Percentiles rank a stretch among this genome's conserved stretches.
Evolutionary conservation across 257 asterid genomes (phyloP).

Genomic region (Verbascum thapsus): DNA sequence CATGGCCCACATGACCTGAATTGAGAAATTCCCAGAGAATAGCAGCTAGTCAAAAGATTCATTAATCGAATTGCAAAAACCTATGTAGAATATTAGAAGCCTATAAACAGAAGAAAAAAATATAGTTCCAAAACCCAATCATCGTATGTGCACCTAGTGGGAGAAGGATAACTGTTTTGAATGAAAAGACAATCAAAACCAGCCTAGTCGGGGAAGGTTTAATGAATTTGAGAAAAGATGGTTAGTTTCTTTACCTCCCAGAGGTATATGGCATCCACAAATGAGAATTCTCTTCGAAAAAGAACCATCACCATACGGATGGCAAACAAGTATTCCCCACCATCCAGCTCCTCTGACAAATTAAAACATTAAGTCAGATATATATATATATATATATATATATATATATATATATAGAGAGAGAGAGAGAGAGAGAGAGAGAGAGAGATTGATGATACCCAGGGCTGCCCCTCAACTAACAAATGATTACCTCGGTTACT

Average conservation of each 20-base stretch:
- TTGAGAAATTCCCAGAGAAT: background rate
- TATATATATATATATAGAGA: slow-evolving; percentile 15
- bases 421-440: slow-evolving; percentile 15
- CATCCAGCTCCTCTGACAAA: slow-evolving; percentile 88
- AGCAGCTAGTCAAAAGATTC: slow-evolving; percentile 13
- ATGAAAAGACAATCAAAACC: background rate
- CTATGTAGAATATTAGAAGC: background rate
- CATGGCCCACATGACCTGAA: slow-evolving; percentile 99
- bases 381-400: background rate
- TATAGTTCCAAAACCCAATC: background rate
- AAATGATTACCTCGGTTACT: slow-evolving; percentile 1
- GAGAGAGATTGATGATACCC: slow-evolving; percentile 6
- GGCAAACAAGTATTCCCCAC: slow-evolving; percentile 94
- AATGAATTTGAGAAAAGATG: slow-evolving; percentile 10
- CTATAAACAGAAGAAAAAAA: background rate
- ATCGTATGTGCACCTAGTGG: background rate
- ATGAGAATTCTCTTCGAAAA: slow-evolving; percentile 92
- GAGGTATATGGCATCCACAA: slow-evolving; percentile 83
- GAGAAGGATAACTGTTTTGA: background rate
- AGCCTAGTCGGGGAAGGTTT: background rate
- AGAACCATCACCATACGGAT: slow-evolving; percentile 98
- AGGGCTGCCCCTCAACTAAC: slow-evolving; percentile 10
- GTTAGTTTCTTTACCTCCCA: slow-evolving; percentile 75
- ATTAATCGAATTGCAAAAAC: background rate
- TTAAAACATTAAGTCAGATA: slow-evolving; percentile 28